Conservation (phyloP, 768 basidiomycete species). For the Amanita brunnescens region DNA sequence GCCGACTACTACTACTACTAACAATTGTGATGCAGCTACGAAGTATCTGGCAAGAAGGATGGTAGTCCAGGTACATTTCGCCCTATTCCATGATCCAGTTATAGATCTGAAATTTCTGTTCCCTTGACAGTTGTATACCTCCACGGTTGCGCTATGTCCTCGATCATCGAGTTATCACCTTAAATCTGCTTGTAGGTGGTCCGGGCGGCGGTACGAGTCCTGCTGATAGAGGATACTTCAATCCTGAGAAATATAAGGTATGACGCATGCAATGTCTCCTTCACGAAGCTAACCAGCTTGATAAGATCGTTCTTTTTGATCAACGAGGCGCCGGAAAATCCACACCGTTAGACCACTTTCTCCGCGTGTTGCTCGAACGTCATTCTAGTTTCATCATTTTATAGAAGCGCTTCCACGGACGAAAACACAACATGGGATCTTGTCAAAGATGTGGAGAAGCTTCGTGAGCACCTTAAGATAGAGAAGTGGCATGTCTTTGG, state of each 20-base stretch:
- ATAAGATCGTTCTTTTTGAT: slow-evolving; percentile 78
- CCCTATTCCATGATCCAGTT: background rate
- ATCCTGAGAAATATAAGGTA: slow-evolving; percentile 80
- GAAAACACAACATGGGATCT: slow-evolving; percentile 95
- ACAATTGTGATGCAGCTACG: slow-evolving; percentile 47
- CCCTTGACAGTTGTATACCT: slow-evolving; percentile 77
- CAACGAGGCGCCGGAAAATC: slow-evolving; percentile 87
- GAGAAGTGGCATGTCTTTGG: slow-evolving; percentile 95
- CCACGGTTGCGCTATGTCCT: slow-evolving; percentile 40
- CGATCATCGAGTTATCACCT: slow-evolving; percentile 2
- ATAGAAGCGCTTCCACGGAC: slow-evolving; percentile 61
- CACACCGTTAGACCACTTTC: slow-evolving; percentile 43
- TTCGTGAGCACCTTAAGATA: slow-evolving; percentile 66
- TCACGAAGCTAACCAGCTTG: background rate
- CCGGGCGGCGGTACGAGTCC: slow-evolving; percentile 71
- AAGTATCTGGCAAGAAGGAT: slow-evolving; percentile 68
- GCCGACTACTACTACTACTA: background rate
- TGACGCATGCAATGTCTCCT: background rate
- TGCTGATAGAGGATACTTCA: slow-evolving; percentile 71
- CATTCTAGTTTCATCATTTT: background rate
- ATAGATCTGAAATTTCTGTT: background rate
- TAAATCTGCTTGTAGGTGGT: slow-evolving; percentile 38
- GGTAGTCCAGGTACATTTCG: slow-evolving; percentile 58
- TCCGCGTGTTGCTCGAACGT: background rate
- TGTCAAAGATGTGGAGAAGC: slow-evolving; percentile 80